These are phyloP conservation scores for Rhododendron molle DNA, from an alignment of 148 eudicot species.

Conservation along the genomic window DNA sequence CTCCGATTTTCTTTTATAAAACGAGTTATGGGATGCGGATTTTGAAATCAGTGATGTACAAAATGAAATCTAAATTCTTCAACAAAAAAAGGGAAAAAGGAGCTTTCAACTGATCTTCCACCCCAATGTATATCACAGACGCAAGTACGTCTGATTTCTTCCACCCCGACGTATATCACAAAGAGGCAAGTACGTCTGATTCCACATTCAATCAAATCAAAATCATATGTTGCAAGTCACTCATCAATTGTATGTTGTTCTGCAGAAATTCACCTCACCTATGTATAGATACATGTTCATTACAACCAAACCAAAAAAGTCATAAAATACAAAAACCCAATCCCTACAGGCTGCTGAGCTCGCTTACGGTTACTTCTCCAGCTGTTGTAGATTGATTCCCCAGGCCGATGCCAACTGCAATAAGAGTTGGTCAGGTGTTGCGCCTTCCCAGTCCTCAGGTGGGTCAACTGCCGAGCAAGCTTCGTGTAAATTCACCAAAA, in stretches of 20 bases:
- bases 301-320: not conserved
- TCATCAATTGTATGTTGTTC: not conserved
- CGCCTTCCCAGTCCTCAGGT: slow-evolving; percentile 94
- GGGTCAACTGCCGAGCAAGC: slow-evolving; percentile 58
- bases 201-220: not conserved
- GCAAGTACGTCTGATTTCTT: too few relatives aligned
- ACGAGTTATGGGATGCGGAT: not conserved
- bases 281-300: slow-evolving; percentile 3
- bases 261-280: not conserved
- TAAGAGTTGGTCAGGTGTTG: slow-evolving; percentile 79
- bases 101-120: not conserved
- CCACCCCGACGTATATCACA: not conserved
- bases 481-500: slow-evolving; percentile 68
- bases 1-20: not conserved
- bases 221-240: not conserved
- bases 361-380: slow-evolving; percentile 36
- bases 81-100: not conserved
- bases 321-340: not conserved
- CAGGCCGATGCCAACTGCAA: slow-evolving; percentile 82
- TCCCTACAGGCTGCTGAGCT: not conserved
- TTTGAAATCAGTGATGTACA: not conserved
- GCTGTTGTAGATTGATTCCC: slow-evolving; percentile 76
- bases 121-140: not conserved
- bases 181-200: not conserved
- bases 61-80: too few relatives aligned